Base-by-base conservation (phyloP, 2,329 filamentous ascomycete species). In the Ophidiomyces ophidiicola region DNA sequence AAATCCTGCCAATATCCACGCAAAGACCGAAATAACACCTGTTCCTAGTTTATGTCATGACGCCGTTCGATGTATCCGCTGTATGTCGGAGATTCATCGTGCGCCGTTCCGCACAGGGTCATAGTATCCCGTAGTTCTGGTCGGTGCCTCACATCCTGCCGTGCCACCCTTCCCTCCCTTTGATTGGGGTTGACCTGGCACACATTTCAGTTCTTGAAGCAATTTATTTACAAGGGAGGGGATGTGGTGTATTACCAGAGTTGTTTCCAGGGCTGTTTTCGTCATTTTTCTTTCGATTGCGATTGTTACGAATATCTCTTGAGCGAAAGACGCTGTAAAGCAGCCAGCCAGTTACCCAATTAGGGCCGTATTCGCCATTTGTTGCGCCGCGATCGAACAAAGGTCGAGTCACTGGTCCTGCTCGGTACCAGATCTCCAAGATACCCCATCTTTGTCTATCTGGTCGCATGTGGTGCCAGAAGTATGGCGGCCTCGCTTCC, bases 261-360 rank as follows among this genome's bases (percentile, higher is more conserved):
- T 33, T 42, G 18, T 36, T 32, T 15, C 39, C 39, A 25, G 38
- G 41, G 19, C 36, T 39, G 31, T 35, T 36, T 45, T 49, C 50
- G 37, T 61, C 56, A 11, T 55, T 57, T 48, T 56, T 57, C 34
- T 61, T 52, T 43, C 62, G 56, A 50, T 63, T 65, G 17, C 63
- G 59, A 51, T 66, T 65, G 49, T 66, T 66, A 35, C 63, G 54
- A 40, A 63, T 58, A 52, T 66, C 63, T 37, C 63, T 50, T 14
- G 62, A 64, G n/a, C 63, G 60, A 50, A 66, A 66, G 19, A 66
- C 63, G 44, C 62, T 66, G 48, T 66, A 66, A 47, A 66, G 50
- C 51, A 66, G 52, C 63, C 63, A 66, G 11, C 61, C 57, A 0
- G 62, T 59, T 10, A 66, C 63, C 63, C 63, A 66, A 41, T 66